phyloP scores from a whole-genome alignment of 306 rosid species.

The Ceratonia siliqua region DNA sequence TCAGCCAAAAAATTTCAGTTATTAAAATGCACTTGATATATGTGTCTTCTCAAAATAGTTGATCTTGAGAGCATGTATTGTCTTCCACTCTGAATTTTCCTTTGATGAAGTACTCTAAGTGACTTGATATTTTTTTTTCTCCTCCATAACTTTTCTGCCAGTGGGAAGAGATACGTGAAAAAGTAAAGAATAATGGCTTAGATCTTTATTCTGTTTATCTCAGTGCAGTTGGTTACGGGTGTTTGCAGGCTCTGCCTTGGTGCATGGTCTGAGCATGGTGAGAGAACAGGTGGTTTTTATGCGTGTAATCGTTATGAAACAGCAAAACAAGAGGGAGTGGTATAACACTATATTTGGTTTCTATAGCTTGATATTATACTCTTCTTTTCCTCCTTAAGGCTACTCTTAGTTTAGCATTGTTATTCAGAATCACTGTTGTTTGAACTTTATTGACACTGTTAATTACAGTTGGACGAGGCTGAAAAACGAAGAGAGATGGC shows the following conservation, averaged over 20 bases:
- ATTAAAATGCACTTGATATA: not conserved
- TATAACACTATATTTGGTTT: not conserved
- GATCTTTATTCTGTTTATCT: not conserved
- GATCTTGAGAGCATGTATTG: not conserved
- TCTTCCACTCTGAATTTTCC: not conserved
- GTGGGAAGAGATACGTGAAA: not conserved
- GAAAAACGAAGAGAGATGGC: constrained; percentile 72
- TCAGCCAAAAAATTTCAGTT: too few species aligned
- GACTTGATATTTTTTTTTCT: not conserved
- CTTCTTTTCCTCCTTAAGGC: not conserved
- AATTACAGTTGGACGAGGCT: constrained; percentile 35
- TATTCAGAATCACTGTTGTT: not conserved
- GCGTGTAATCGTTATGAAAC: constrained; percentile 75
- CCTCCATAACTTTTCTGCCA: not conserved
- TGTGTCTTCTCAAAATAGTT: not conserved
- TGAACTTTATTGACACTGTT: not conserved
- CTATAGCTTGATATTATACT: not conserved
- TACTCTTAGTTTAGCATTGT: not conserved
- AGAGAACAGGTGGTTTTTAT: constrained; percentile 74
- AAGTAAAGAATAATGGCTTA: not conserved
- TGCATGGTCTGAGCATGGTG: constrained; percentile 73
- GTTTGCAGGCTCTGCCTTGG: constrained; percentile 69
- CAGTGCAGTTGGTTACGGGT: constrained; percentile 1
- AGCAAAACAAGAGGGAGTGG: constrained; percentile 67
- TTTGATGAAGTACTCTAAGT: not conserved